phyloP scores from a whole-genome alignment of 129 eudicot species.

The Lactuca sativa region DNA sequence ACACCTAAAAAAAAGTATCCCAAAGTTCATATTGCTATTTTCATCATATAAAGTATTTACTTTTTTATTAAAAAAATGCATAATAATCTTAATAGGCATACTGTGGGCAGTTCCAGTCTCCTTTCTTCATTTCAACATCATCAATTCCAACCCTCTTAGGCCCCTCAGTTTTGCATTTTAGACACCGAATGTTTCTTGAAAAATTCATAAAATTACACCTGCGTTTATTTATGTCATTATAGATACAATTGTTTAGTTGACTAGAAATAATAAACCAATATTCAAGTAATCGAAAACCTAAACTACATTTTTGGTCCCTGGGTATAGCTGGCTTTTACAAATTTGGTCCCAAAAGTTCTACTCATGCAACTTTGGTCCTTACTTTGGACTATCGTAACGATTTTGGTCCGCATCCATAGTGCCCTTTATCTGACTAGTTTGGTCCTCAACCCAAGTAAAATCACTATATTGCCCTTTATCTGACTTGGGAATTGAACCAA shows the following conservation, averaged over 20 bases:
- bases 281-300: neutral
- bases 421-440: too few species aligned
- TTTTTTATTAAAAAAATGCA: too few species aligned
- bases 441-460: neutral
- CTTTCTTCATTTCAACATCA: conserved; percentile 66
- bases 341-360: neutral
- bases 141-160: conserved; percentile 40
- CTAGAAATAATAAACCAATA: neutral
- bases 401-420: neutral
- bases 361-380: neutral
- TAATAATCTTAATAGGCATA: conserved; percentile 31
- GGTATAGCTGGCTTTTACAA: too few species aligned
- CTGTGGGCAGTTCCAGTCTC: conserved; percentile 95
- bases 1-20: conserved; percentile 48
- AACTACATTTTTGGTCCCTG: neutral
- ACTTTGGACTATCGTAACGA: neutral
- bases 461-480: neutral
- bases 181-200: conserved; percentile 60
- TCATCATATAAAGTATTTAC: too few species aligned
- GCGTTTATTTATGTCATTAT: conserved; percentile 21
- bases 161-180: conserved; percentile 62
- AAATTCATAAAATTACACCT: conserved; percentile 91
- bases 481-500: neutral
- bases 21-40: neutral
- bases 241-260: neutral